Base-by-base conservation (phyloP, 306 rosid species). In the Rosa chinensis region DNA sequence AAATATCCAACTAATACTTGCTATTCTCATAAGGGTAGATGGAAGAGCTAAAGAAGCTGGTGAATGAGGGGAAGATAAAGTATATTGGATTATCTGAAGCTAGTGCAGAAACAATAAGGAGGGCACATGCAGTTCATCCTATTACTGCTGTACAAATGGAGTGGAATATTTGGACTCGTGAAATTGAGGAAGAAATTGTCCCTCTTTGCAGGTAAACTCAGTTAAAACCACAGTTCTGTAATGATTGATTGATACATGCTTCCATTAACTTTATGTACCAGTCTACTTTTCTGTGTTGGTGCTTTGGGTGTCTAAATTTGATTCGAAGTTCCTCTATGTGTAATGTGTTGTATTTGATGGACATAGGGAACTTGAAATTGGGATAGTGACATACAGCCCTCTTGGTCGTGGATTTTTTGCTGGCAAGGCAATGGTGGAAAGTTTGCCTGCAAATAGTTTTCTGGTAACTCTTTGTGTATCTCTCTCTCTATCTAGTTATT, bases 51-150 rank as follows among this genome's bases (percentile, higher is more conserved):
- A 81, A 76, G 63, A 73, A 50, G 39, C 21, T 79, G 80, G 94
- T 87, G 61, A 80, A 86, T 84, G 94, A 91, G 73, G 93, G 97
- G 20, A 88, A 91, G 70, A 77, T 91, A 8, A 93, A 78, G 84
- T 87, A 87, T 66, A 81, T 89, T n/a, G 97, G 97, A 53, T 71
- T 89, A 61, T 93, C 92, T 17, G 98, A 89, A 82, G 93, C 98
- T 3, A 87, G 89, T 63, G 37, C 86, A 3, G 93, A 89, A 21
- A 89, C 94, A 17, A 88, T 91, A 63, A 86, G 88, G 80, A 79
- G 98, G 81, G 98, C 98, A 8, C 92, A 91, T 79, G 82, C 90
- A 3, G 91, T 93, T 88, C 97, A 93, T 88, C 94, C 94, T 47
- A 86, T 91, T 69, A 85, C 93, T 45, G 97, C 97, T 32, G 40